Evolutionary conservation across 1,139 yeast species (phyloP), one percentile per base, ranked within the genome.

Genomic region (Kodamaea alishanica): DNA sequence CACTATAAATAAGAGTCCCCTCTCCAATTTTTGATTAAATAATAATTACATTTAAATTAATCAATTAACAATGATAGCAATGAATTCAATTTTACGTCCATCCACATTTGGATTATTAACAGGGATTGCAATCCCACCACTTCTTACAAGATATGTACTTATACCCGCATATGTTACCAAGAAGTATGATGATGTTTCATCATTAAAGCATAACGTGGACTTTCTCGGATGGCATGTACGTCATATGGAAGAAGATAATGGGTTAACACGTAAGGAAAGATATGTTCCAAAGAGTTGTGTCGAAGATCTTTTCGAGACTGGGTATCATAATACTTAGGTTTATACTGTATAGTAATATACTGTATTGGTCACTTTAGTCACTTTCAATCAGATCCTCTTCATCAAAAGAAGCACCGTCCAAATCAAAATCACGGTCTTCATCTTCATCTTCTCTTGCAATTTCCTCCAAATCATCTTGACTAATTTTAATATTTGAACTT

Each of bases 201-300:
- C 51, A 24, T 51, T 67, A 30, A 63, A 60, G 40, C 61, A 64
- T 43, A 63, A 60, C 40, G 34, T 67, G 42, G 71, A 67, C 41
- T 54, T 54, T 40, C 55, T 66, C 10, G 72, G 71, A n/a, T 67
- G 72, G 72, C 56, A 63, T 28, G 63, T 67, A 4, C 54, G 71
- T 26, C 54, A 52, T 36, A 41, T 65, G 44, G 66, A 67, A 39
- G 69, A 67, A 44, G 49, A 50, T 4, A 49, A 42, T 32, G 72
- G 72, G 6, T 44, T 51, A 9, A 49, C 50, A 20, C 61, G 50
- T 24, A 62, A 60, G 2, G 68, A 65, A 5, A 41, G 59, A 24
- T 65, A 64, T 42, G 54, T 54, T 9, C 73, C 73, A 5, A 55
- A 54, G 12, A 46, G 47, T 30, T 40, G 20, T 15, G 20, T 15